phyloP scores from a whole-genome alignment of 805 yeast species.

The Yamadazyma takamatsuzukensis region DNA sequence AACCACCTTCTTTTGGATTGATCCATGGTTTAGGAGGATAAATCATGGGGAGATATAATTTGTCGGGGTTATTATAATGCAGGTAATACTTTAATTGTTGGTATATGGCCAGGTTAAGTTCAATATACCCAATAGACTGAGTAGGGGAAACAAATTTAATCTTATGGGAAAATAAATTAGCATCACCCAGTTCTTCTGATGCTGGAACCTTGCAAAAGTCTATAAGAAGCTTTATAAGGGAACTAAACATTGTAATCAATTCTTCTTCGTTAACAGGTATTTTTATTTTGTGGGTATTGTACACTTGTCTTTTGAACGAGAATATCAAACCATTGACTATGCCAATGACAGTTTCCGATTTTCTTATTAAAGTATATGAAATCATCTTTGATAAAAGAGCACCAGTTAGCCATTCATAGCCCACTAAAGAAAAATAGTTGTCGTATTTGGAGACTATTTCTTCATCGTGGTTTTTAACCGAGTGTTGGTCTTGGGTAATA shows the following conservation, averaged over 20 bases:
- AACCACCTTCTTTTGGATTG: conserved; percentile 33
- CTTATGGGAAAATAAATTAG: conserved; percentile 8
- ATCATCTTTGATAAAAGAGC: conserved; percentile 2
- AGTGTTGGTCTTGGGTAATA: conserved; percentile 3
- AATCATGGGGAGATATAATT: conserved; percentile 34
- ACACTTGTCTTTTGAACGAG: neutral
- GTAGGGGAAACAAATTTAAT: conserved; percentile 1
- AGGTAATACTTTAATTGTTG: conserved; percentile 12
- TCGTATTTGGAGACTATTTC: conserved; percentile 3
- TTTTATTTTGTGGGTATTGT: neutral
- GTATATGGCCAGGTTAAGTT: conserved; percentile 21
- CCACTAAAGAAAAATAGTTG: conserved; percentile 5
- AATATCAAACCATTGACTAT: neutral
- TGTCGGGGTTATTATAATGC: conserved; percentile 10
- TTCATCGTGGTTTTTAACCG: conserved; percentile 4
- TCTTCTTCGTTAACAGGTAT: conserved; percentile 7
- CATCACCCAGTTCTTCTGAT: conserved; percentile 5
- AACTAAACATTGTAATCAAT: conserved; percentile 5
- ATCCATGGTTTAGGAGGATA: conserved; percentile 36
- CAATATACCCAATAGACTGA: conserved; percentile 21
- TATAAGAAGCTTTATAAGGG: conserved; percentile 6
- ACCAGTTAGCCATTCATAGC: conserved; percentile 1
- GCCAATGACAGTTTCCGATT: neutral
- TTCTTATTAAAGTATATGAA: neutral
- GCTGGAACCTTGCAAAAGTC: conserved; percentile 6